Evolutionary conservation across 2,329 filamentous ascomycete species (phyloP), one percentile per base, ranked within the genome.

Genomic region (Trichoderma brevicompactum): DNA sequence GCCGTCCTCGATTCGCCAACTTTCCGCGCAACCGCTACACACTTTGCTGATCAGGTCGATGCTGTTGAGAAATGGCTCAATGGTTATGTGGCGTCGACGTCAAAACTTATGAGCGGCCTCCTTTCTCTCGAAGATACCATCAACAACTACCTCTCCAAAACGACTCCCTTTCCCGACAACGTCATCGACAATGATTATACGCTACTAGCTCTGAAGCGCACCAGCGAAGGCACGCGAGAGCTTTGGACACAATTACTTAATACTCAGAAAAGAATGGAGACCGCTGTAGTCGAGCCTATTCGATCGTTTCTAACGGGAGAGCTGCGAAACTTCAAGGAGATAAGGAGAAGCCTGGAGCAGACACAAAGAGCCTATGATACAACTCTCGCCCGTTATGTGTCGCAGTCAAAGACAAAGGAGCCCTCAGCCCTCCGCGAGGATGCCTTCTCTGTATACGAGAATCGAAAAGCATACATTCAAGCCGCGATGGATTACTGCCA

Each of bases 121-220:
- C 82, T 87, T 58, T 85, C 87, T 2, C 85, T 99, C 69, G 95
- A 99, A 74, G 87, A 89, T 64, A 85, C 90, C 9, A 88, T 97
- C 72, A 91, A 91, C 75, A 82, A 81, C 63, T 95, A 95, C 74
- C 82, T 97, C 17, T 81, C 87, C 67, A 89, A 91, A 70, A 89
- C 92, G 36, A 85, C 89, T n/a, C 85, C 88, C 64, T 83, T 93
- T 64, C 92, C 91, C 66, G 94, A 97, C 77, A 90, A 91, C 62
- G 86, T 94, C 61, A 83, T 99, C 74, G 95, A 99, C 75, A 93
- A 96, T 79, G 95, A 99, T 79, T 98, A 98, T 77, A 95, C 94
- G 0, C 83, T 96, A 54, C 82, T 97, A 67, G 93, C 94, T 15
- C 86, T 98, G 76, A 92, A 91, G 77, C 86, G 91, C 65, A 91